phyloP scores from a whole-genome alignment of 2,329 filamentous ascomycete species.

The Nemania serpens region DNA sequence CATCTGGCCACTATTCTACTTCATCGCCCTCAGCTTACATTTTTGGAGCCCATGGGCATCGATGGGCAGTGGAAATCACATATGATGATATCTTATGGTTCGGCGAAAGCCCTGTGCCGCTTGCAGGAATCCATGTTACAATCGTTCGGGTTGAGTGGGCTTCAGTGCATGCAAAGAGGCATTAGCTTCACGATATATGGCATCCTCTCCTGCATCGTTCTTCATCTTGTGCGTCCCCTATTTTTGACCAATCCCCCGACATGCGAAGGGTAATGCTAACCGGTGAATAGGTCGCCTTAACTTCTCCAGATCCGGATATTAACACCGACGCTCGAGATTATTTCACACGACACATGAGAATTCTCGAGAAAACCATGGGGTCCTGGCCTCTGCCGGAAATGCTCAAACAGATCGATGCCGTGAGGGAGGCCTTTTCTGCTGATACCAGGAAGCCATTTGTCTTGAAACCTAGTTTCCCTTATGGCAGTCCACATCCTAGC shows the following conservation, averaged over 20 bases:
- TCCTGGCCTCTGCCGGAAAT: conserved; percentile 90
- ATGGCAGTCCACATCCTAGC: conserved; percentile 74
- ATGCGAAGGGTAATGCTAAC: conserved; percentile 24
- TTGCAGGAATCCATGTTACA: conserved; percentile 83
- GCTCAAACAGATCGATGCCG: conserved; percentile 84
- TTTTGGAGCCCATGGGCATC: conserved; percentile 70
- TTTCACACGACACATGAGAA: conserved; percentile 91
- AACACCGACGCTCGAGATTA: conserved; percentile 84
- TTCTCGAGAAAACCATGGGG: conserved; percentile 82
- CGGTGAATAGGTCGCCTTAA: conserved; percentile 75
- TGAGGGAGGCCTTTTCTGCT: conserved; percentile 89
- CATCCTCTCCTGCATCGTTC: conserved; percentile 86
- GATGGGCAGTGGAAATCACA: conserved; percentile 85
- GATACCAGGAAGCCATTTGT: conserved; percentile 85
- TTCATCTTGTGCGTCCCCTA: conserved; percentile 76
- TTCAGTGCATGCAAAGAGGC: conserved; percentile 90
- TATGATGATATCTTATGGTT: conserved; percentile 82
- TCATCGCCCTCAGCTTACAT: conserved; percentile 81
- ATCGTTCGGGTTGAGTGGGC: conserved; percentile 75
- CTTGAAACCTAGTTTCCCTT: conserved; percentile 84
- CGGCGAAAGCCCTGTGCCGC: conserved; percentile 83
- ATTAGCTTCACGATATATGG: conserved; percentile 96
- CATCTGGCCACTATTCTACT: conserved; percentile 85
- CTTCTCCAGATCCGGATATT: conserved; percentile 87
- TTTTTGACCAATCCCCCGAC: conserved; percentile 7